Percentiles rank a stretch among this genome's conserved stretches.
Evolutionary conservation across 192 early-diverging fungal genomes (phyloP).

Genomic region (Coemansia sp.): DNA sequence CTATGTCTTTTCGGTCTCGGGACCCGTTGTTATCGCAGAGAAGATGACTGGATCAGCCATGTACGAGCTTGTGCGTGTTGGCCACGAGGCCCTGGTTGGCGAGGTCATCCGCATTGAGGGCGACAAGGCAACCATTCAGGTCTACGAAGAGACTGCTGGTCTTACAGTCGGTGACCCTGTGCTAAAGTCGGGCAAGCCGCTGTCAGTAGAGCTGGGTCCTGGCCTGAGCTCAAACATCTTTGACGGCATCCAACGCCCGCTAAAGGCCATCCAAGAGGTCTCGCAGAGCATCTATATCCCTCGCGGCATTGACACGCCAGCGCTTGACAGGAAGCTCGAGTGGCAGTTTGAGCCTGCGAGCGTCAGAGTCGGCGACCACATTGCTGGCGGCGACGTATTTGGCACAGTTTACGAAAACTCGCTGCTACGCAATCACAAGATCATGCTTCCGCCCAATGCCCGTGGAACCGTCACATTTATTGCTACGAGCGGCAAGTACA

Average conservation of each 20-base stretch:
- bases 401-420: conserved; percentile 95
- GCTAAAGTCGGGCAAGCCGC: conserved; percentile 93
- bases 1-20: conserved; percentile 95
- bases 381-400: conserved; percentile 97
- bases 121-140: conserved; percentile 99
- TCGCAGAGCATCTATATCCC: conserved; percentile 98
- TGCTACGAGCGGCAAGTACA: conserved; percentile 89
- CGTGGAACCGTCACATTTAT: conserved; percentile 96
- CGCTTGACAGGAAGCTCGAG: conserved; percentile 80
- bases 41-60: conserved; percentile 96
- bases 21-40: conserved; percentile 98
- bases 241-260: conserved; percentile 98
- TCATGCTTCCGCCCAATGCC: conserved; percentile 91
- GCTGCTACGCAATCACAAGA: conserved; percentile 83
- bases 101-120: conserved; percentile 99
- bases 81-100: conserved; percentile 95
- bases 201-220: conserved; percentile 98
- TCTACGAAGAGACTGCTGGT: conserved; percentile 99
- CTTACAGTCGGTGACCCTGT: conserved; percentile 99
- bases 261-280: conserved; percentile 90
- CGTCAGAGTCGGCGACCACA: conserved; percentile 92
- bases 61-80: conserved; percentile 99
- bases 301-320: conserved; percentile 97
- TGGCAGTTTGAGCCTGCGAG: conserved; percentile 97
- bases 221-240: conserved; percentile 91